Conservation (phyloP, 257 asterid genomes). For the Gentiana macrophylla region DNA sequence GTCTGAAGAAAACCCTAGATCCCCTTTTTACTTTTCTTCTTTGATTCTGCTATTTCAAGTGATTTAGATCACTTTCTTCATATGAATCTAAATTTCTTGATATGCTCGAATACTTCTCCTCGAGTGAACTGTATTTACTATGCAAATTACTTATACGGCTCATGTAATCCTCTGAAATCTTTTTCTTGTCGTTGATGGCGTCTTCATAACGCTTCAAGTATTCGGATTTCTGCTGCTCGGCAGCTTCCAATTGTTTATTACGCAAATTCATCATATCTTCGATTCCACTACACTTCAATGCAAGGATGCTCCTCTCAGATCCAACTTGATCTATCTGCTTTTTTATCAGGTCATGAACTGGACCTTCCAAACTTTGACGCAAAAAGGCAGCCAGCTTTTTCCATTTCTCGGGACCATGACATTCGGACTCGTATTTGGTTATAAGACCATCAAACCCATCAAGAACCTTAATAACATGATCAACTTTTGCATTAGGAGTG, state of each 20-base stretch:
- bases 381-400: constrained; percentile 55
- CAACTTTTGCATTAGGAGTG: constrained; percentile 70
- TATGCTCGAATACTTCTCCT: constrained; percentile 69
- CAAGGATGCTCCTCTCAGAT: constrained; percentile 71
- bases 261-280: constrained; percentile 71
- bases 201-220: constrained; percentile 88
- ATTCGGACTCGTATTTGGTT: constrained; percentile 64
- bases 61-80: too few species aligned
- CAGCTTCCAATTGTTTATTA: constrained; percentile 82
- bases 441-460: constrained; percentile 81
- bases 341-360: constrained; percentile 67
- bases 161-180: constrained; percentile 62
- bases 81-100: constrained; percentile 48
- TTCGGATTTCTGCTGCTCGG: constrained; percentile 82
- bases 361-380: constrained; percentile 94
- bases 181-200: constrained; percentile 71
- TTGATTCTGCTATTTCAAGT: too few species aligned
- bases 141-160: constrained; percentile 72
- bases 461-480: constrained; percentile 56
- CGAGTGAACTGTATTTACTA: constrained; percentile 58
- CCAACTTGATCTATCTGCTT: constrained; percentile 76
- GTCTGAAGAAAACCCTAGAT: too few species aligned
- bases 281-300: constrained; percentile 68
- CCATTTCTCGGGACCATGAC: constrained; percentile 99
- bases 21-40: too few species aligned